Evolutionary conservation across 176 grass and related monocot genomes (phyloP), one percentile per base, ranked within the genome.

Genomic region (Oryza coarctata): DNA sequence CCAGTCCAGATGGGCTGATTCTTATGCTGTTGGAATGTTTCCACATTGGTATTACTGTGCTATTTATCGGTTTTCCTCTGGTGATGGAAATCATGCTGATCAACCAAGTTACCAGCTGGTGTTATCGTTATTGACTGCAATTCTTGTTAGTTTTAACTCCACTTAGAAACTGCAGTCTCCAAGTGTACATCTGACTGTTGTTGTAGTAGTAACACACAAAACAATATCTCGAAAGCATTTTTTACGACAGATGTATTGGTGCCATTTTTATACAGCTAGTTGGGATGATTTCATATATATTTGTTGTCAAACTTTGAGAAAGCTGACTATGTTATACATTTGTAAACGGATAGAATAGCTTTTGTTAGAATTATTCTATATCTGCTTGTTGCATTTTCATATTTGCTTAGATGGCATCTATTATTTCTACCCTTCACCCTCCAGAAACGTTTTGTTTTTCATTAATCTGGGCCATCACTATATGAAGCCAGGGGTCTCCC

Each of bases 31-130:
- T 6, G 4, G 5, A 36, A 36, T 36, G 35, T 36, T 36, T 36
- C 35, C 35, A 36, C 35, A 4, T 40, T 17, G n/a, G n/a, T 2
- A 74, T 41, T n/a, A n/a, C 34, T 18, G 38, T 60, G 36, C 7
- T 69, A 69, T 32, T 31, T 68, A 6, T 40, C 17, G 35, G 60
- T 65, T 45, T 78, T 57, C 50, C 55, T 50, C 30, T 18, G 6
- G 75, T 79, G 39, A 38, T 71, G 22, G 23, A 45, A 35, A 68
- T 81, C 22, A 47, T 83, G 70, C 14, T 74, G 13, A 80, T 20
- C 65, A 27, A 45, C 49, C 28, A 80, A 69, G 22, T 30, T 39
- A 14, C 35, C 5, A 26, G 29, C 55, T 47, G 6, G 20, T 80
- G 32, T 70, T 78, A 0, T 63, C 61, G 32, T 31, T 43, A 5